A percentile compares a stretch with the other conserved stretches of the same genome.
phyloP scores from a whole-genome alignment of 2,329 filamentous ascomycete species.

The Tolypocladium guangdongense region DNA sequence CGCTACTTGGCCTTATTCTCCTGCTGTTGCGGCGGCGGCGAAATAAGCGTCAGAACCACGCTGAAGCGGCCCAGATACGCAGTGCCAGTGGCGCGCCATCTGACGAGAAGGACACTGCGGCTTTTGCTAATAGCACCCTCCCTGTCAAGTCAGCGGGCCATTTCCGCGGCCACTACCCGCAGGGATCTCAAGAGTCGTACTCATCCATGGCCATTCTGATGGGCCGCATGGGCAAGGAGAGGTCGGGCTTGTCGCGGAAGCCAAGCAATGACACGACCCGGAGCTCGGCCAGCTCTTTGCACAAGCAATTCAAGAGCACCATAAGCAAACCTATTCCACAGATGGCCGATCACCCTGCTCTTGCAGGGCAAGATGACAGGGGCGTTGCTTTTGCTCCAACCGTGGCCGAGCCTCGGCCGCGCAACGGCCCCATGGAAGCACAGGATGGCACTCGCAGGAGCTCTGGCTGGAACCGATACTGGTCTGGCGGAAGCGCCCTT shows the following conservation, averaged over 20 bases:
- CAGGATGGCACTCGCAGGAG: slow-evolving; percentile 44
- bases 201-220: slow-evolving; percentile 56
- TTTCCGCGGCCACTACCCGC: slow-evolving; percentile 40
- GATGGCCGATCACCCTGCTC: slow-evolving; percentile 19
- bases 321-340: slow-evolving; percentile 52
- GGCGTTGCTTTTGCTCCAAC: slow-evolving; percentile 27
- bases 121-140: slow-evolving; percentile 32
- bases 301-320: slow-evolving; percentile 50
- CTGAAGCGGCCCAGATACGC: slow-evolving; percentile 33
- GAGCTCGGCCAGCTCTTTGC: slow-evolving; percentile 41
- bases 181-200: slow-evolving; percentile 45
- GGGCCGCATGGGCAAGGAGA: slow-evolving; percentile 45
- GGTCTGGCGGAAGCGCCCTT: slow-evolving; percentile 60
- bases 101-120: slow-evolving; percentile 49
- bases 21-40: slow-evolving; percentile 43
- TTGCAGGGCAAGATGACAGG: slow-evolving; percentile 28
- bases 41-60: slow-evolving; percentile 40
- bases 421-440: slow-evolving; percentile 18
- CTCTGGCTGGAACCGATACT: slow-evolving; percentile 69
- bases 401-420: slow-evolving; percentile 24
- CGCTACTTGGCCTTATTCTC: slow-evolving; percentile 61
- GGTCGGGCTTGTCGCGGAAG: slow-evolving; percentile 34
- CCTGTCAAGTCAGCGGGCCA: slow-evolving; percentile 21
- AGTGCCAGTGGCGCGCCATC: slow-evolving; percentile 30
- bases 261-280: slow-evolving; percentile 43